Percentiles rank a stretch among this genome's conserved stretches.
Conservation (phyloP, 768 basidiomycete genomes). For the Tylopilus plumbeoviolaceoides region DNA sequence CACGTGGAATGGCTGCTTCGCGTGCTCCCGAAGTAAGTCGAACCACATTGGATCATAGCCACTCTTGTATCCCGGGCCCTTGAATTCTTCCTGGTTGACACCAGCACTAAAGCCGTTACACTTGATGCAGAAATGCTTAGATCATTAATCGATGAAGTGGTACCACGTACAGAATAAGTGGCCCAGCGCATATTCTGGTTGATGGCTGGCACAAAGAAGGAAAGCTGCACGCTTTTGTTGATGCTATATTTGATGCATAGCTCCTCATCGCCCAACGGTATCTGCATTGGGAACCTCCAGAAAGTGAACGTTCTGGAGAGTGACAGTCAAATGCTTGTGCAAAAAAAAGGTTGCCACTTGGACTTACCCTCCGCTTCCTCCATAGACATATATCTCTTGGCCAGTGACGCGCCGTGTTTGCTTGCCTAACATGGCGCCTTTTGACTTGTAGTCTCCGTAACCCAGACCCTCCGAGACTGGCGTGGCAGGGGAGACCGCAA, state of each 20-base stretch:
- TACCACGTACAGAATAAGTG: conserved; percentile 65
- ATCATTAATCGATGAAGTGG: background rate
- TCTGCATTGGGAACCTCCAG: conserved; percentile 86
- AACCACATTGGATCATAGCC: conserved; percentile 93
- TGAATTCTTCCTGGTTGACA: conserved; percentile 84
- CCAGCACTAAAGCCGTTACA: conserved; percentile 90
- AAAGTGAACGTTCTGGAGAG: conserved; percentile 76
- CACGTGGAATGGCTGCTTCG: conserved; percentile 78
- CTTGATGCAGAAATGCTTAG: conserved; percentile 31
- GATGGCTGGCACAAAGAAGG: conserved; percentile 80
- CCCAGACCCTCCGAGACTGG: conserved; percentile 2
- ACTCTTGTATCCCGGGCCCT: conserved; percentile 70
- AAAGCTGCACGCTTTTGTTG: conserved; percentile 71
- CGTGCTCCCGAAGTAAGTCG: conserved; percentile 84
- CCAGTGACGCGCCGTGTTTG: conserved; percentile 46
- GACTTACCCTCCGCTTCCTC: conserved; percentile 49
- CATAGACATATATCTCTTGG: conserved; percentile 73
- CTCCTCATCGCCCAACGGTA: conserved; percentile 69
- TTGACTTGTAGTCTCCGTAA: conserved; percentile 17
- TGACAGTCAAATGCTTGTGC: background rate
- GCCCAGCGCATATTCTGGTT: conserved; percentile 90
- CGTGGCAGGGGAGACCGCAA: conserved; percentile 31
- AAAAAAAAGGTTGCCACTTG: background rate
- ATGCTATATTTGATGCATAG: conserved; percentile 78
- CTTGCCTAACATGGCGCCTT: conserved; percentile 21